Evolutionary conservation across 2,329 filamentous ascomycete genomes (phyloP).

Genomic region (Blastomyces silverae): DNA sequence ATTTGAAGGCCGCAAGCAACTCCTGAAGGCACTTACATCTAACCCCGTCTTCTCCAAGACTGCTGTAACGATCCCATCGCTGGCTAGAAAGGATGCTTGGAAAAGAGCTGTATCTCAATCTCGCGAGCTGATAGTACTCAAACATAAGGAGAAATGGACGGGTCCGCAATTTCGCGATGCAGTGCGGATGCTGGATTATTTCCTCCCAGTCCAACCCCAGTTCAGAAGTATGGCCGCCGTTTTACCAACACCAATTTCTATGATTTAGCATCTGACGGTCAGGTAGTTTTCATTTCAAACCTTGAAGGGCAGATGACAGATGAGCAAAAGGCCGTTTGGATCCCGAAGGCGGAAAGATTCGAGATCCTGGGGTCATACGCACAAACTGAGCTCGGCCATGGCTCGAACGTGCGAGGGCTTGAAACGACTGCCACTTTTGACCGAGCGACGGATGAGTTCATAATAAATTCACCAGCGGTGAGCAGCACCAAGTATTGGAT

Average conservation of each 20-base stretch:
- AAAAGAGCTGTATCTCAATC: constrained; percentile 22
- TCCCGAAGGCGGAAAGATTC: constrained; percentile 24
- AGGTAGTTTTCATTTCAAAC: constrained; percentile 24
- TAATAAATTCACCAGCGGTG: constrained; percentile 29
- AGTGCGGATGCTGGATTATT: constrained; percentile 23
- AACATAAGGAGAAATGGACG: constrained; percentile 23
- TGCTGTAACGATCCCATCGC: constrained; percentile 19
- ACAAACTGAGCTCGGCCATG: constrained; percentile 33
- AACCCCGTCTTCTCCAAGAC: constrained; percentile 24
- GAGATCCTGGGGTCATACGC: constrained; percentile 29
- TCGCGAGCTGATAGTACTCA: constrained; percentile 22
- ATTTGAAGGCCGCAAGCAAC: constrained; percentile 22
- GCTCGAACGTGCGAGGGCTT: constrained; percentile 29
- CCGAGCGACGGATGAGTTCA: constrained; percentile 26
- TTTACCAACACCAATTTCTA: neutral
- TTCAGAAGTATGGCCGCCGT: constrained; percentile 19
- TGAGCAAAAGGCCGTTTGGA: constrained; percentile 25
- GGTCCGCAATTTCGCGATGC: constrained; percentile 23
- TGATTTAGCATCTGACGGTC: neutral
- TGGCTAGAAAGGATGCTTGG: constrained; percentile 25
- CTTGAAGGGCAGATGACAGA: constrained; percentile 25
- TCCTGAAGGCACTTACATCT: constrained; percentile 19
- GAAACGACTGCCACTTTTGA: constrained; percentile 32
- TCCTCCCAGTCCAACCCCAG: constrained; percentile 25
- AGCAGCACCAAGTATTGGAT: constrained; percentile 31